Evolutionary conservation across 352 stramenopile species (phyloP), one percentile per base, ranked within the genome.

Genomic region (Pythium guiyangense): DNA sequence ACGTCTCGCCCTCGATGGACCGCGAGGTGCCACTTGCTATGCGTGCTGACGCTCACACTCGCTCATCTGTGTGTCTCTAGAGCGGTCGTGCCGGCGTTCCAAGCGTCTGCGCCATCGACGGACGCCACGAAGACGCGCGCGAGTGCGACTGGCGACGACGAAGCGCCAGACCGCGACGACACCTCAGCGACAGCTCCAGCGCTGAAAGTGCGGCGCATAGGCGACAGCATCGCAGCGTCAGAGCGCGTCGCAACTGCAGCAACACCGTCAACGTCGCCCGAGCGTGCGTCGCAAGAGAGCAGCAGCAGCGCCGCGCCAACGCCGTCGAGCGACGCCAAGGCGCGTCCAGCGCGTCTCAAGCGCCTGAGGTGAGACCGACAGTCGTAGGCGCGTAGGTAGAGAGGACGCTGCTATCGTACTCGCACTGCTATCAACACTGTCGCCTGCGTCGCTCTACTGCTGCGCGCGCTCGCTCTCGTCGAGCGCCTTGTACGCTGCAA

Each of bases 321-420:
- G 4, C 44, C 58, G 3, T 34, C 44, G 1, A 64, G 58, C 37
- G 58, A 43, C 9, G 25, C 47, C 35, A 64, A 64, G 49, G 48
- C 40, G 20, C 59, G 59, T 35, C 59, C 59, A n/a, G 57, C 59
- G 37, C 59, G 59, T 5, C 49, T 66, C 29, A 66, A 66, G 53
- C 22, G 59, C 42, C 54, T 66, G 31, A 52, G 59, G 34, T 66
- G 52, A 43, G 15, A 9, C 14, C n/a, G 8, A 14, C 43, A n/a
- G 17, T 8, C 11, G 46, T n/a, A 10, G 14, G 10, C 39, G 14
- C 6, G 39, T 45, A 14, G 11, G 31, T 37, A 11, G 31, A 37
- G 6, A 37, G 8, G 31, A 11, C 31, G 2, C 29, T 34, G 10
- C 39, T 45, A 45, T 20, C 18, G 18, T 22, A 47, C 26, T 17